These are phyloP conservation scores for Phytophthora foliorum DNA, from an alignment of 352 stramenopile species.

Conservation along the genomic window DNA sequence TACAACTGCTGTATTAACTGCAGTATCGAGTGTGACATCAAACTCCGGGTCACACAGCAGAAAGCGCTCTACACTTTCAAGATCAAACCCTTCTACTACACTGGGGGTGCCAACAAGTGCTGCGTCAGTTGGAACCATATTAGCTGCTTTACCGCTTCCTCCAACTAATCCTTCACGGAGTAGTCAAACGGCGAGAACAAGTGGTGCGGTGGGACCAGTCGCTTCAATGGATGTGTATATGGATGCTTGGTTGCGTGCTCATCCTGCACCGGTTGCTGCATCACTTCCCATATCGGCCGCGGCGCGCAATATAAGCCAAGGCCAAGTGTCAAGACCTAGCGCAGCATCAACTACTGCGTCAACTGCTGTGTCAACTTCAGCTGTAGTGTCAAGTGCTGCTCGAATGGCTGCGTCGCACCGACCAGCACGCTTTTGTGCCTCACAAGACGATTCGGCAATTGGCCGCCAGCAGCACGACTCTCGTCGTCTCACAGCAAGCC, in stretches of 20 bases:
- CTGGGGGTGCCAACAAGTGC: slow-evolving; percentile 1
- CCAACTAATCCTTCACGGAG: neutral
- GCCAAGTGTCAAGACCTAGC: too few relatives aligned
- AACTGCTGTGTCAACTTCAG: neutral
- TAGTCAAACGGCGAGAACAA: slow-evolving; percentile 8
- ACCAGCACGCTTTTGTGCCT: slow-evolving; percentile 10
- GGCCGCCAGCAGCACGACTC: slow-evolving; percentile 1
- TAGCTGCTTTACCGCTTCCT: slow-evolving; percentile 1
- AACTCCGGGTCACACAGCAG: neutral
- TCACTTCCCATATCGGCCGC: too few relatives aligned
- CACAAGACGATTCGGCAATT: slow-evolving; percentile 21
- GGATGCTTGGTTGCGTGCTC: slow-evolving; percentile 1
- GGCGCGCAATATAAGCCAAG: too few relatives aligned
- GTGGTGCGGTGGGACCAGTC: neutral
- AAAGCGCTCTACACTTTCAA: neutral
- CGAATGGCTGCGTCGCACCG: neutral
- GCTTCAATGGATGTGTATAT: slow-evolving; percentile 1
- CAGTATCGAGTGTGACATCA: too few relatives aligned
- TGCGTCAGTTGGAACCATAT: neutral
- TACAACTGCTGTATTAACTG: slow-evolving; percentile 6
- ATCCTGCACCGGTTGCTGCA: neutral
- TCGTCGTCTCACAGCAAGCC: slow-evolving; percentile 17
- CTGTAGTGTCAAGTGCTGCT: neutral
- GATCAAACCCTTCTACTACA: neutral
- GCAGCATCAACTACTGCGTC: too few relatives aligned